Conservation (phyloP, 1,284 basidiomycete species). For the Malassezia furfur region DNA sequence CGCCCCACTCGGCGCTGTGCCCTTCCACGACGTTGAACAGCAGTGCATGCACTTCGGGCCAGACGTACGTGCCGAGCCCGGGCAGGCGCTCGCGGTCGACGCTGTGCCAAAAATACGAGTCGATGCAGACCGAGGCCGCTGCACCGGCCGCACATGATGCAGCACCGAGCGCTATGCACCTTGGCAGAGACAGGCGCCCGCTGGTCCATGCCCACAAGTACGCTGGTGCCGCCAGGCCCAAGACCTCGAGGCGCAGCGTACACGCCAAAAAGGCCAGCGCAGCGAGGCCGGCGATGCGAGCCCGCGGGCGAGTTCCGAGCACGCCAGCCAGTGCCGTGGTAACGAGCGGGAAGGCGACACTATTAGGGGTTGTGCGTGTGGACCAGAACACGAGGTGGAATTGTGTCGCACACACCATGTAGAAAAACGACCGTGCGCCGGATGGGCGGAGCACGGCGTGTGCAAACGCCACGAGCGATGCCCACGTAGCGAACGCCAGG, state of each 20-base stretch:
- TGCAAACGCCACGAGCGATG: conserved; percentile 59
- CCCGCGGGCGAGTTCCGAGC: neutral
- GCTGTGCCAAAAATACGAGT: conserved; percentile 74
- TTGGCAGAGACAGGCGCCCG: neutral
- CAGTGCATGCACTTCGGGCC: conserved; percentile 75
- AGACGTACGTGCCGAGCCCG: conserved; percentile 52
- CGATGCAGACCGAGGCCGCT: conserved; percentile 53
- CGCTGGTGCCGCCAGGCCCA: conserved; percentile 40
- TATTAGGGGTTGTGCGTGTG: conserved; percentile 84
- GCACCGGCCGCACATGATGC: conserved; percentile 7
- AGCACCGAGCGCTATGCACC: neutral
- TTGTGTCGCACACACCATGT: conserved; percentile 64
- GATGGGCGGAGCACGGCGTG: neutral
- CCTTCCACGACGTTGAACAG: conserved; percentile 81
- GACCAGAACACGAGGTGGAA: conserved; percentile 91
- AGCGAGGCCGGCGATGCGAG: conserved; percentile 51
- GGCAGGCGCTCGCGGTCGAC: conserved; percentile 30
- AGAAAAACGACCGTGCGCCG: conserved; percentile 42
- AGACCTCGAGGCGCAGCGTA: conserved; percentile 72
- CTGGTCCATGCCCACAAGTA: conserved; percentile 23
- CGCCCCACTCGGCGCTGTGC: conserved; percentile 83
- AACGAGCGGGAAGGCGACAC: conserved; percentile 73
- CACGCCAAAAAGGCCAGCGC: conserved; percentile 61
- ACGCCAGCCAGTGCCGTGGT: conserved; percentile 55
- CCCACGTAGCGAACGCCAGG: conserved; percentile 61